Evolutionary conservation across 805 yeast genomes (phyloP), one percentile per base, ranked within the genome.

Genomic region (Candida chilensis): DNA sequence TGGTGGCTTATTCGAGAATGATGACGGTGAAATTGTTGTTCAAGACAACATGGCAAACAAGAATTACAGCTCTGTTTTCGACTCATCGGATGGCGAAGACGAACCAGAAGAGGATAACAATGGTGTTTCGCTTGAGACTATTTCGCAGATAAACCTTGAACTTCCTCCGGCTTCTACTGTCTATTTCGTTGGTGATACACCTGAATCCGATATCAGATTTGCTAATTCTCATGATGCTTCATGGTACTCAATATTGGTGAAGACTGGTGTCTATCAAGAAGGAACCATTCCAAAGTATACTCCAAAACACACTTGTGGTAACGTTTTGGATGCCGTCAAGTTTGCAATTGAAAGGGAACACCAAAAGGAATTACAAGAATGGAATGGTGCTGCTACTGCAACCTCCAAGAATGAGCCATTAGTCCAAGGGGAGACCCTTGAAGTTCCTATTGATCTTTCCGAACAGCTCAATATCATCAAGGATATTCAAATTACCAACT

Each of bases 101-200:
- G 57, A 20, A 24, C 36, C n/a, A 12, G 32, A 25, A 27, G 27
- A 21, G 20, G 28, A 25, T 17, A 26, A 11, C 17, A 25, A 11
- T 18, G 36, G 41, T 28, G 53, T n/a, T n/a, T n/a, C n/a, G n/a
- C n/a, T 67, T 14, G 67, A 65, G 39, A 65, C 60, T 31, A 48
- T 65, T 17, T 52, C 65, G n/a, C 59, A 57, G 40, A 38, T 60
- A 36, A 57, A 60, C 2, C 42, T 74, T 42, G 78, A 77, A 33
- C 57, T 83, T 39, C 92, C 92, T 5, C 88, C 88, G 4, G 86
- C 92, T 3, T 77, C 85, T 4, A 82, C 92, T 0, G 94, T 84
- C 11, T 83, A 83, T 52, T 84, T 83, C 57, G 92, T 83, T 30
- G 94, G 94, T 44, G 94, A 83, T 48, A 83, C 94, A 10, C 94